Conservation (phyloP, 139 green algal genomes). For the Picochlorum costavermella region DNA sequence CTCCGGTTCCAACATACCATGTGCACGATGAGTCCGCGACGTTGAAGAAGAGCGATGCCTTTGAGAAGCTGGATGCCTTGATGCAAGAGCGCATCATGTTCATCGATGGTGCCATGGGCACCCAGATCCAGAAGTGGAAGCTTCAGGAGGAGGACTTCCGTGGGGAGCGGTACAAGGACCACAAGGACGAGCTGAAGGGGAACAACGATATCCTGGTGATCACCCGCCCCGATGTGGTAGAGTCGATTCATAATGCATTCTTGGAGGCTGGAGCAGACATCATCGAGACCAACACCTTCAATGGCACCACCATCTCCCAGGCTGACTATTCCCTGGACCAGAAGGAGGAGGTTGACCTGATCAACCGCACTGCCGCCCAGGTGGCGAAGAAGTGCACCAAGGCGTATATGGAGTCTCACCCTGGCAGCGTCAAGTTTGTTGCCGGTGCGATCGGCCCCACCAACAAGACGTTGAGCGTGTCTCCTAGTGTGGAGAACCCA, state of each 20-base stretch:
- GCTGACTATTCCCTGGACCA: slow-evolving; percentile 88
- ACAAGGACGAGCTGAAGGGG: slow-evolving; percentile 89
- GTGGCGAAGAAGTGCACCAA: slow-evolving; percentile 69
- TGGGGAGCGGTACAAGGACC: slow-evolving; percentile 57
- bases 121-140: slow-evolving; percentile 66
- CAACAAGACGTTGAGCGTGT: slow-evolving; percentile 94
- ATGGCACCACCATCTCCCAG: slow-evolving; percentile 80
- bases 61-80: slow-evolving; percentile 66
- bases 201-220: slow-evolving; percentile 98
- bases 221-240: slow-evolving; percentile 87
- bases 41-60: slow-evolving; percentile 49
- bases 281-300: slow-evolving; percentile 99
- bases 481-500: slow-evolving; percentile 93
- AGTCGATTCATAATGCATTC: slow-evolving; percentile 86
- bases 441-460: slow-evolving; percentile 91
- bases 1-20: no score
- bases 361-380: slow-evolving; percentile 81
- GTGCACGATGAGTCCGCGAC: neutral
- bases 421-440: slow-evolving; percentile 77
- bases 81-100: slow-evolving; percentile 83
- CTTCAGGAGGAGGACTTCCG: slow-evolving; percentile 90
- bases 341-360: slow-evolving; percentile 76
- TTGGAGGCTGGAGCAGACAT: slow-evolving; percentile 90
- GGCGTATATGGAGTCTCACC: slow-evolving; percentile 70
- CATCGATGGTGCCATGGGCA: slow-evolving; percentile 98